Percentiles rank a stretch among this genome's conserved stretches.
phyloP scores from a whole-genome alignment of 192 early-diverging fungal genomes.

The Haplosporangium gracile region DNA sequence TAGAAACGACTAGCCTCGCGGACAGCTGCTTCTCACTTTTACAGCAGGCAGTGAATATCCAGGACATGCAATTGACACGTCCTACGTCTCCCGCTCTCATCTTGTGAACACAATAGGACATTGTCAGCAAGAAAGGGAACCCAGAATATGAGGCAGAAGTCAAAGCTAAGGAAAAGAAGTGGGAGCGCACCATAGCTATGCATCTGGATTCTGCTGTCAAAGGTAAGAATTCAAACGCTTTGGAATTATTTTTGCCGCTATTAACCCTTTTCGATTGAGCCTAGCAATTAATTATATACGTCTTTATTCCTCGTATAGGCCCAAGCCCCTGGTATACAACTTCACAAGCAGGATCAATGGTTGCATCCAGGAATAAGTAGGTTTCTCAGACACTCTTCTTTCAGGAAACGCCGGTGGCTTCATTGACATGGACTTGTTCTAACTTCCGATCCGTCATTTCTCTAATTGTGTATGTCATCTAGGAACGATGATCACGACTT shows the following conservation, averaged over 20 bases:
- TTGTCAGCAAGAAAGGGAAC: constrained; percentile 54
- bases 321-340: constrained; percentile 49
- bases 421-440: background rate
- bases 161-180: constrained; percentile 64
- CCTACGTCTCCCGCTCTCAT: background rate
- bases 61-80: background rate
- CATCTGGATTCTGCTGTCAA: constrained; percentile 69
- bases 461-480: background rate
- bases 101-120: constrained; percentile 5
- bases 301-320: background rate
- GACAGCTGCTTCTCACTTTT: background rate
- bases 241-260: background rate
- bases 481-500: constrained; percentile 19
- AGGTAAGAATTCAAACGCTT: constrained; percentile 18
- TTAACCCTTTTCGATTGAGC: background rate
- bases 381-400: background rate
- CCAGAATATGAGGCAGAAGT: constrained; percentile 70
- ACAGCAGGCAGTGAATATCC: background rate
- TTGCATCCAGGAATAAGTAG: constrained; percentile 26
- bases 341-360: constrained; percentile 6
- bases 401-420: background rate
- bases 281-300: background rate
- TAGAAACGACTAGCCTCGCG: background rate
- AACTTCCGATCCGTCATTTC: background rate
- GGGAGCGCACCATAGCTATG: constrained; percentile 72